Base-by-base conservation (phyloP, 2,329 filamentous ascomycete species). In the Aspergillus quadricinctus region DNA sequence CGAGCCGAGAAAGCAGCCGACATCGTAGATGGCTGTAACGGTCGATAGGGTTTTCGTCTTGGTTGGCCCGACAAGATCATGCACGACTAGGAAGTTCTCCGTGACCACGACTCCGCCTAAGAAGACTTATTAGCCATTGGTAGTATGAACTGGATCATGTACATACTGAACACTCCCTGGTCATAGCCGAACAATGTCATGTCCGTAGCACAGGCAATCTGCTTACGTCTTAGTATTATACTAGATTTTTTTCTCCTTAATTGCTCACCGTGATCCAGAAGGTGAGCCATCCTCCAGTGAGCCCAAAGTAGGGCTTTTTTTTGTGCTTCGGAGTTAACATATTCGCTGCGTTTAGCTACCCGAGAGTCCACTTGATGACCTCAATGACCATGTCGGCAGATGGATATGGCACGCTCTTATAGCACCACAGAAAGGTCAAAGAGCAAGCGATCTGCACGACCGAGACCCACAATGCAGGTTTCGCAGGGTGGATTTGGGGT, bases 1-100 rank as follows among this genome's bases (percentile, higher is more conserved):
- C 1, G 77, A 82, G 17, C 83, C 84, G 46, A 85, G 70, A 66
- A 86, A 85, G 64, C 83, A 85, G 8, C 83, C 83, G 31, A 86
- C 75, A 59, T 85, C 81, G 66, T 85, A 84, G 53, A 84, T 80
- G 1, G 82, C 81, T 0, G 80, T 82, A 10, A 83, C 79, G 0
- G 80, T 82, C 65, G 60, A 77, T 60, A 69, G 75, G 55, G 62
- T 68, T 25, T 62, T 64, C 1, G 65, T 68, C 29, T 64, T 65
- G 35, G 61, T 67, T 31, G 71, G 71, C 3, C 76, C 76, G 29
- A 66, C 69, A 1, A 83, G 73, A 52, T 78, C 64, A 43, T 80
- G 76, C 1, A 76, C 70, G 40, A 79, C 69, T 3, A 83, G 75
- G 52, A 83, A 83, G 60, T 83, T 75, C 11, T 76, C 67, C 0